These are phyloP conservation scores for Suaeda aralocaspica DNA, from an alignment of 148 eudicot species.

Conservation along the genomic window DNA sequence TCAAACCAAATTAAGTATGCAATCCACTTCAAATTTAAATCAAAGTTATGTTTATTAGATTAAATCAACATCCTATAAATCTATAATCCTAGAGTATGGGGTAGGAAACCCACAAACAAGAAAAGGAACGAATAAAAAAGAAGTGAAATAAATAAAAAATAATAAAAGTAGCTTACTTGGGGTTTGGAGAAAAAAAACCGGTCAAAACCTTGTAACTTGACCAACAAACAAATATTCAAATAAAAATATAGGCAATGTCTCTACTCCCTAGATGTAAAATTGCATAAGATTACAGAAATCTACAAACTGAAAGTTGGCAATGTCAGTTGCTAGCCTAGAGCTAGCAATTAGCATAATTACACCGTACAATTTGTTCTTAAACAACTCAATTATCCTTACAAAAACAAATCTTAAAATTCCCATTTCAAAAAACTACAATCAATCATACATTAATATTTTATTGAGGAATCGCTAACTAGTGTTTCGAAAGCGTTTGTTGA, in stretches of 20 bases:
- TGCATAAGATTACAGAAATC: constrained; percentile 24
- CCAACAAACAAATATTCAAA: constrained; percentile 20
- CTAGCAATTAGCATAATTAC: constrained; percentile 26
- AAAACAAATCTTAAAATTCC: too few species aligned
- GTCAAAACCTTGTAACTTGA: constrained; percentile 31
- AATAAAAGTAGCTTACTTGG: constrained; percentile 6
- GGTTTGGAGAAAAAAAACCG: constrained; percentile 16
- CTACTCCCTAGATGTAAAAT: constrained; percentile 34
- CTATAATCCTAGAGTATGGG: too few species aligned
- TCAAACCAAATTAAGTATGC: too few species aligned
- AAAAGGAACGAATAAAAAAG: background rate
- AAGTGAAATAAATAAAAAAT: background rate
- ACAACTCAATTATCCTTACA: background rate
- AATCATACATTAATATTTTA: too few species aligned
- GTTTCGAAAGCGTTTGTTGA: too few species aligned
- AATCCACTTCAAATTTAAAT: too few species aligned
- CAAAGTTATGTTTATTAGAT: too few species aligned
- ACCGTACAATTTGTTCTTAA: constrained; percentile 9
- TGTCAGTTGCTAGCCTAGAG: constrained; percentile 54
- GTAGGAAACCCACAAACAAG: background rate
- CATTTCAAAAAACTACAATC: too few species aligned
- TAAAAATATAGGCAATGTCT: constrained; percentile 18
- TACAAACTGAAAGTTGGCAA: constrained; percentile 47
- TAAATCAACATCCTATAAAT: too few species aligned
- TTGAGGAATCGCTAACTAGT: too few species aligned